Percentiles rank a stretch among this genome's conserved stretches.
These are phyloP conservation scores for Globisporangium uncinulatum DNA, from an alignment of 352 stramenopile genomes.

Conservation along the genomic window DNA sequence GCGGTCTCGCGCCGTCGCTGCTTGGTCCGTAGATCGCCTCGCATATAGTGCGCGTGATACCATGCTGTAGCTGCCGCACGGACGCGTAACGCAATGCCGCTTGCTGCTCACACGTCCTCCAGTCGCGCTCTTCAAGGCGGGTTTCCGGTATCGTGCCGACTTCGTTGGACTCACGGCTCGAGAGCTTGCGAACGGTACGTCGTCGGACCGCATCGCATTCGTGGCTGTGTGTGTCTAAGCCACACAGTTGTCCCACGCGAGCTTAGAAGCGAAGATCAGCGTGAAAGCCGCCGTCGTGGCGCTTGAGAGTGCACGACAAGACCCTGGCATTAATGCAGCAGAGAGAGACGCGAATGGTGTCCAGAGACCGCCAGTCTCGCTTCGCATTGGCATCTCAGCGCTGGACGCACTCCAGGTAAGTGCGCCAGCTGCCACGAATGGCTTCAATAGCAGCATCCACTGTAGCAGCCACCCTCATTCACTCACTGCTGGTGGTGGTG, in stretches of 20 bases:
- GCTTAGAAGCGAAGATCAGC: slow-evolving; percentile 34
- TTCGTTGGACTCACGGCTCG: slow-evolving; percentile 38
- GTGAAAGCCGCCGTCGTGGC: slow-evolving; percentile 28
- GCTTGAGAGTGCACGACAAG: slow-evolving; percentile 17
- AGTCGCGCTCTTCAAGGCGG: slow-evolving; percentile 55
- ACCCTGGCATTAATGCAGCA: too few relatives aligned
- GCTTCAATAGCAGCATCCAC: neutral
- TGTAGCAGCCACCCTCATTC: neutral
- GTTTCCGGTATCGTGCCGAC: slow-evolving; percentile 56
- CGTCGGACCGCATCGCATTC: neutral
- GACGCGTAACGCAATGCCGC: too few relatives aligned
- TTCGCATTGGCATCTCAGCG: slow-evolving; percentile 29
- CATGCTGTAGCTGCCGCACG: neutral
- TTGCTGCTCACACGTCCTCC: neutral
- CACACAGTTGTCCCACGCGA: neutral
- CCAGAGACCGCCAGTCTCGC: neutral
- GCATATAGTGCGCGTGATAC: neutral
- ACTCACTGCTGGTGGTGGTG: neutral
- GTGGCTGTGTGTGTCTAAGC: neutral
- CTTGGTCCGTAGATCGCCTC: slow-evolving; percentile 24
- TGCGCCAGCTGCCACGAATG: neutral
- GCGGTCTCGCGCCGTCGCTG: slow-evolving; percentile 51
- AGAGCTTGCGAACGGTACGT: slow-evolving; percentile 50
- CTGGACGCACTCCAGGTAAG: slow-evolving; percentile 39
- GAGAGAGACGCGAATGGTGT: neutral